Evolutionary conservation across 257 asterid genomes (phyloP).

Genomic region (Anisodus acutangulus): DNA sequence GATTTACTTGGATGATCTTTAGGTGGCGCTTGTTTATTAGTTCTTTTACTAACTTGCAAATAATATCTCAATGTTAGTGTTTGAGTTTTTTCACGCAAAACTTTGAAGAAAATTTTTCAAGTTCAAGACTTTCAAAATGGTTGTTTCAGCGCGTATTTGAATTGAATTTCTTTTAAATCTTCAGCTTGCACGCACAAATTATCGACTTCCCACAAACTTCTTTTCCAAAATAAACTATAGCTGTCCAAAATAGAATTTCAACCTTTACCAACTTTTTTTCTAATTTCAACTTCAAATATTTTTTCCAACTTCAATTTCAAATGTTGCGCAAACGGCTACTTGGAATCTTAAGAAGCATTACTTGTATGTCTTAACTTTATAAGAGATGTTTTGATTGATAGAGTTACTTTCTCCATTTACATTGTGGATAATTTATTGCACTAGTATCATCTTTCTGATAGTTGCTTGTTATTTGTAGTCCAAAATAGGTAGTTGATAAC

Average conservation of each 20-base stretch:
- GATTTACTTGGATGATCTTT: background rate
- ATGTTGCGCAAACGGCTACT: background rate
- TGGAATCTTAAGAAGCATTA: background rate
- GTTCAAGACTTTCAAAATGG: background rate
- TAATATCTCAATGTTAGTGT: background rate
- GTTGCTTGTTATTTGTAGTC: background rate
- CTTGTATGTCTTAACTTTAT: background rate
- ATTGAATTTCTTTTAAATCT: background rate
- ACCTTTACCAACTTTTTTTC: background rate
- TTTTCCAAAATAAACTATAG: background rate
- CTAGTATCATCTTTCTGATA: background rate
- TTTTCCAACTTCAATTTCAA: background rate
- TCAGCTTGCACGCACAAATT: background rate
- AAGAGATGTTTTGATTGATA: background rate
- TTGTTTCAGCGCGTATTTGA: background rate
- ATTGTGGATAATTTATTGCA: background rate
- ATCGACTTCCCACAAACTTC: background rate
- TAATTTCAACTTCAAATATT: background rate
- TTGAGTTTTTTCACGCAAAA: background rate
- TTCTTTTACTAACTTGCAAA: background rate
- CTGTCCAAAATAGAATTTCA: background rate
- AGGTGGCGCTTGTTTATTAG: background rate
- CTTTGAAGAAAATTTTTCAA: background rate
- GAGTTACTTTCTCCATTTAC: background rate
- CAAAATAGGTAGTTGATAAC: background rate